Conservation (phyloP, 768 basidiomycete genomes). For the Leccinum aurantiacum region DNA sequence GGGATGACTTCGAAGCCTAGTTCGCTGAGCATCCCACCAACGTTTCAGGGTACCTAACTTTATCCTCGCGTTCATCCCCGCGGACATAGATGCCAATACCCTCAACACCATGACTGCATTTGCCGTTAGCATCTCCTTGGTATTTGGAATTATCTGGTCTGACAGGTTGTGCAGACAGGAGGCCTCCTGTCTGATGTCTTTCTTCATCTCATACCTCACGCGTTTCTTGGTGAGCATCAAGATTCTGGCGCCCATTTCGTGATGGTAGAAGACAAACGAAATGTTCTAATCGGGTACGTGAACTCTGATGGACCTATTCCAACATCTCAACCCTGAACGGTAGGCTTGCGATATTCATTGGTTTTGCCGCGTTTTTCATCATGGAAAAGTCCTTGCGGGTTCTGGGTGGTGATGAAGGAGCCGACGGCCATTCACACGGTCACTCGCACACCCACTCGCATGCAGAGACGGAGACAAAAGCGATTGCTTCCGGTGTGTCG, state of each 20-base stretch:
- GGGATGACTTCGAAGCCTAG: constrained; percentile 17
- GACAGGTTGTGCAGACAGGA: constrained; percentile 57
- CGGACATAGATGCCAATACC: constrained; percentile 79
- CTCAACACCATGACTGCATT: constrained; percentile 95
- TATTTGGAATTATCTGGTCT: constrained; percentile 18
- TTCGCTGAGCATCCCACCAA: constrained; percentile 20
- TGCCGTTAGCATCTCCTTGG: constrained; percentile 53
- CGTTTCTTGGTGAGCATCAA: constrained; percentile 87
- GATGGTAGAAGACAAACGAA: constrained; percentile 87
- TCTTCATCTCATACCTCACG: constrained; percentile 87
- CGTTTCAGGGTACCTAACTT: constrained; percentile 82
- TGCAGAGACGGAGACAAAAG: constrained; percentile 30
- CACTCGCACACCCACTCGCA: constrained; percentile 62
- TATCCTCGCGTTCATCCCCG: constrained; percentile 91
- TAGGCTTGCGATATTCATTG: constrained; percentile 79
- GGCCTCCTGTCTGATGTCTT: constrained; percentile 93
- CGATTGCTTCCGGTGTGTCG: constrained; percentile 50
- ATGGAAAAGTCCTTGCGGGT: constrained; percentile 92
- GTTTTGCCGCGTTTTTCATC: constrained; percentile 88
- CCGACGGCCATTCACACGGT: constrained; percentile 47
- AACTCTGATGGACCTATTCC: constrained; percentile 3
- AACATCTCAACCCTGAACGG: constrained; percentile 10
- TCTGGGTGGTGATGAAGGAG: constrained; percentile 58
- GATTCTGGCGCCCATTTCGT: constrained; percentile 71
- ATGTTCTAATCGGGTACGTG: constrained; percentile 82